Base-by-base conservation (phyloP, 257 asterid species). In the Eucommia ulmoides region DNA sequence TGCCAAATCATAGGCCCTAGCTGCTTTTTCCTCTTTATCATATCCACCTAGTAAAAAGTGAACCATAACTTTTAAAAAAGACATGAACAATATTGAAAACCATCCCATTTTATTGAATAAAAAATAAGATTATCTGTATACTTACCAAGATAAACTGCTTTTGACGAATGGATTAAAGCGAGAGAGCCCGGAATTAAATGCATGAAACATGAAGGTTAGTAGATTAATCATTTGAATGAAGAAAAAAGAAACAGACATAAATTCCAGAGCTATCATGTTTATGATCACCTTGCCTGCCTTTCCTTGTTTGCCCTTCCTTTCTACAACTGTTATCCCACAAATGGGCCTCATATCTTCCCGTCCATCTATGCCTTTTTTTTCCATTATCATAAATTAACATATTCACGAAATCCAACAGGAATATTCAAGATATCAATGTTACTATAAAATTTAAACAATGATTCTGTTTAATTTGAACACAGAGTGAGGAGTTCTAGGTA, bases 11-110 rank as follows among this genome's bases (percentile, higher is more conserved):
- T 86, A 86, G 53, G 96, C 94, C 45, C 81, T 61, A 9, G 96
- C 96, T 54, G 96, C 96, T 58, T 78, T 86, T 35, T 86, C 96
- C 63, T 86, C 96, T 54, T 75, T 75, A 47, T 86, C 96, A 74
- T 86, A 86, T 21, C 96, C 96, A 29, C 96, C 96, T 86, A 19
- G 9, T 18, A 11, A 14, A 55, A 20, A 45, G 56, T 44, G 10
- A 25, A 35, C 21, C 38, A 29, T n/a, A n/a, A n/a, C n/a, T n/a
- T n/a, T n/a, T n/a, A n/a, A n/a, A n/a, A n/a, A n/a, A n/a, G n/a
- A n/a, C n/a, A n/a, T n/a, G n/a, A n/a, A n/a, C n/a, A n/a, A n/a
- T n/a, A n/a, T n/a, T n/a, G n/a, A n/a, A n/a, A n/a, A n/a, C n/a
- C n/a, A n/a, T n/a, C n/a, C n/a, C n/a, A n/a, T n/a, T n/a, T n/a